Evolutionary conservation across 108 stramenopile genomes (phyloP), one percentile per base, ranked within the genome.

Genomic region (Skeletonema potamos): DNA sequence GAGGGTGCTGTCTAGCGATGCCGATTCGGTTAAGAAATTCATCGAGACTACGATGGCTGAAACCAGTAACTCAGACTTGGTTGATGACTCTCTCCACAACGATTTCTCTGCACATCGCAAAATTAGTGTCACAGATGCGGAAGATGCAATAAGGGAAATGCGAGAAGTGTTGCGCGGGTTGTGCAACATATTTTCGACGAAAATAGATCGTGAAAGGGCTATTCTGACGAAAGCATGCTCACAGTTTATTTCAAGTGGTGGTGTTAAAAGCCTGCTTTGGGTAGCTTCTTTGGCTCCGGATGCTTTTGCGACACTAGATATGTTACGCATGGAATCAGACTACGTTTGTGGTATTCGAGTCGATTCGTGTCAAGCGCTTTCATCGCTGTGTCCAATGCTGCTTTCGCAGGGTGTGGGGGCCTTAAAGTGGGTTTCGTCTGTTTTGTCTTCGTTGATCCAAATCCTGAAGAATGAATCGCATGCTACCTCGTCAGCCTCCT

Each of bases 381-480:
- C 85, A 15, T 84, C 82, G 29, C 64, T 88, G 6, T 78, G 85
- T 12, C 88, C 85, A 18, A 57, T 89, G 17, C 68, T 89, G 6
- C 79, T 89, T 18, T 81, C 86, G 11, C 70, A 85, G 4, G 43
- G 29, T 11, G 72, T 72, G 12, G 86, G 86, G 5, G 48, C 71
- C 24, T 58, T 79, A 4, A 43, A 39, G 27, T 85, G 84, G 82
- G 84, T 86, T 3, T 57, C 51, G 27, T 48, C 58, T 54, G 74
- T 89, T 0, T 65, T 86, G 13, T 64, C 71, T 39, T 76, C 81
- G 2, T 58, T 88, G 3, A 84, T 64, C 44, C 68, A 28, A 71
- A 77, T 32, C 56, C 86, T 57, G 56, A 71, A 29, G 22, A 66
- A 17, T 43, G 64, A 30, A 48, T 43, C 13, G 37, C 34, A 13